Base-by-base conservation (phyloP, 1,139 yeast genomes). In the Blastobotrys niveus region DNA sequence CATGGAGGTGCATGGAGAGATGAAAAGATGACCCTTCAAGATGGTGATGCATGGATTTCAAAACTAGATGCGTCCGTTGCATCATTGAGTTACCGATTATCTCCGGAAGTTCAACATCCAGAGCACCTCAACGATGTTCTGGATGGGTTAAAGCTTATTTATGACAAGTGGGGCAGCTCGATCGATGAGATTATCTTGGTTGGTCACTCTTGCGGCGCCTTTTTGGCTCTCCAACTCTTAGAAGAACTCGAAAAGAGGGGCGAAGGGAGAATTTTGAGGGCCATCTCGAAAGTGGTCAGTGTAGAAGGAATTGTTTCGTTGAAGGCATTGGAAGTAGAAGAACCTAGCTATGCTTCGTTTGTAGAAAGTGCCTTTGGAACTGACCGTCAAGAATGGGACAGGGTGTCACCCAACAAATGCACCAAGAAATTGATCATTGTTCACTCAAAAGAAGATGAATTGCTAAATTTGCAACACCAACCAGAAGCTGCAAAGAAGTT, bases 1-100 rank as follows among this genome's bases (percentile, higher is more conserved):
- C 95, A 87, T 60, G 95, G 95, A 0, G 96, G 96, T 0, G 95
- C 91, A 0, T 87, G 95, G 95, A 67, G 85, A 52, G 95, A 84
- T 57, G 78, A 80, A 0, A 60, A 52, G 2, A 80, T 82, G 58
- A 77, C 85, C 0, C 73, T 62, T 40, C 64, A 70, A 38, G 93
- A 83, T 57, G 79, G 77, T 47, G 65, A 66, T 15, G 56, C 57
- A 3, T 56, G 82, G 47, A 60, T 70, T 2, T 47, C 42, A 1
- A 21, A 39, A 4, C 47, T 63, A n/a, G 14, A 33, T 22, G 20
- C 41, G 15, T 42, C 55, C 34, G 49, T 49, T 0, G 70, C 69
- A 33, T 73, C 82, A 0, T 52, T 85, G 5, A 85, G 84, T 55
- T 87, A 87, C 60, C 67, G 93, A 19, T 64, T 87, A 10, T 74